A percentile compares a stretch with the other conserved stretches of the same genome.
phyloP scores from a whole-genome alignment of 805 yeast species.

The Lipomyces starkeyi region DNA sequence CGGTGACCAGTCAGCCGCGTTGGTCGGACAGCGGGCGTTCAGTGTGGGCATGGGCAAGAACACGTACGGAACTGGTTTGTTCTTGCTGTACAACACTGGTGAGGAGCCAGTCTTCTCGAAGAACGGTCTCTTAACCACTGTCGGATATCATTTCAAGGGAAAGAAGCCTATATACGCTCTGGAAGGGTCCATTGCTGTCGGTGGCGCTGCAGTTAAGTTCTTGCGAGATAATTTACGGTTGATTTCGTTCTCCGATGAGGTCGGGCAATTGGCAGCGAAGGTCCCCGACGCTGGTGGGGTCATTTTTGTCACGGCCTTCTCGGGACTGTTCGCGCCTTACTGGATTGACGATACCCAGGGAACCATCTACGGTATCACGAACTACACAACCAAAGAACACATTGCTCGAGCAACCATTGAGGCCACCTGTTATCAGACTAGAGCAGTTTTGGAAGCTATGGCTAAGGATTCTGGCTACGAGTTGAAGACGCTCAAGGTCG shows the following conservation, averaged over 20 bases:
- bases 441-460: slow-evolving; percentile 91
- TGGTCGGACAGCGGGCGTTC: slow-evolving; percentile 91
- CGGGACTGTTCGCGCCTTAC: slow-evolving; percentile 93
- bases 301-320: slow-evolving; percentile 91
- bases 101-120: slow-evolving; percentile 67
- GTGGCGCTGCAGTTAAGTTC: slow-evolving; percentile 95
- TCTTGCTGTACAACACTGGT: slow-evolving; percentile 88
- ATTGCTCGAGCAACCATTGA: slow-evolving; percentile 94
- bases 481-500: slow-evolving; percentile 64
- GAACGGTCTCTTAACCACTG: slow-evolving; percentile 86
- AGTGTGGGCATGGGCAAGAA: slow-evolving; percentile 87
- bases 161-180: slow-evolving; percentile 80
- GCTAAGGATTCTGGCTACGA: slow-evolving; percentile 75
- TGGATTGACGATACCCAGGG: slow-evolving; percentile 95
- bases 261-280: slow-evolving; percentile 86
- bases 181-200: slow-evolving; percentile 96
- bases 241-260: slow-evolving; percentile 80
- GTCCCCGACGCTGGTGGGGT: slow-evolving; percentile 88
- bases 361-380: slow-evolving; percentile 90
- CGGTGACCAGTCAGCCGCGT: slow-evolving; percentile 93
- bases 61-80: slow-evolving; percentile 97
- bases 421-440: slow-evolving; percentile 92
- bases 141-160: slow-evolving; percentile 87
- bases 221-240: slow-evolving; percentile 86
- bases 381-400: slow-evolving; percentile 88